Evolutionary conservation across 192 early-diverging fungal genomes (phyloP).

Genomic region (Funneliformis mosseae): DNA sequence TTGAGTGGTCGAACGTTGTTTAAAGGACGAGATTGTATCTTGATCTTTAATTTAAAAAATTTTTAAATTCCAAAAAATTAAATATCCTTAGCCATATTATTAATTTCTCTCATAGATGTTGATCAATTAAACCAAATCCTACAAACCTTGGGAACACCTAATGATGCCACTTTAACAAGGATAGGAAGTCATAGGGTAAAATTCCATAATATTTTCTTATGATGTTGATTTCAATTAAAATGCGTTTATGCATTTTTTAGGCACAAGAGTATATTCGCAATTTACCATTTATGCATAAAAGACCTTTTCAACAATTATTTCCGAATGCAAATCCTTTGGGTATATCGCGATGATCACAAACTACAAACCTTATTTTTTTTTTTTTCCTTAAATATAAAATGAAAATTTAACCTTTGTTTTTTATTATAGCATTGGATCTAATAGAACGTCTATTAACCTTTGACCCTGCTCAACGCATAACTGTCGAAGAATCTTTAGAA

Average conservation of each 20-base stretch:
- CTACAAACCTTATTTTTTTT: neutral
- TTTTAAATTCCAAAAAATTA: neutral
- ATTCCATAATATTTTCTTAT: neutral
- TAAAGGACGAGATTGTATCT: slow-evolving; percentile 78
- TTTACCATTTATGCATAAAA: slow-evolving; percentile 78
- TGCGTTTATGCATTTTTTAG: slow-evolving; percentile 38
- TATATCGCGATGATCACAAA: slow-evolving; percentile 51
- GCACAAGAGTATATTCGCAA: slow-evolving; percentile 87
- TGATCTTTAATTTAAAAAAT: neutral
- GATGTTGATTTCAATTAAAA: neutral
- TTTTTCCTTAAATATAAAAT: neutral
- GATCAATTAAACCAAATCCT: slow-evolving; percentile 94
- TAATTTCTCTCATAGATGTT: slow-evolving; percentile 54
- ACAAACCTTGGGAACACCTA: slow-evolving; percentile 81
- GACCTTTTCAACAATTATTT: slow-evolving; percentile 71
- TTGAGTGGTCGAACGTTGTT: slow-evolving; percentile 81
- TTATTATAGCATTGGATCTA: slow-evolving; percentile 70
- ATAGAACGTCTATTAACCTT: slow-evolving; percentile 79
- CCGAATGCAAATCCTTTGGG: slow-evolving; percentile 79
- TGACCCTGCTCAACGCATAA: slow-evolving; percentile 80
- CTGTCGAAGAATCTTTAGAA: slow-evolving; percentile 78
- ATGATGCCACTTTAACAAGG: slow-evolving; percentile 66
- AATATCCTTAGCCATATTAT: neutral
- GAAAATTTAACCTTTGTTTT: neutral
- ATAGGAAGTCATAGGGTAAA: slow-evolving; percentile 69